A percentile compares a stretch with the other conserved stretches of the same genome.
Evolutionary conservation across 1,139 yeast species (phyloP).

Genomic region (Zygoascus hellenicus): DNA sequence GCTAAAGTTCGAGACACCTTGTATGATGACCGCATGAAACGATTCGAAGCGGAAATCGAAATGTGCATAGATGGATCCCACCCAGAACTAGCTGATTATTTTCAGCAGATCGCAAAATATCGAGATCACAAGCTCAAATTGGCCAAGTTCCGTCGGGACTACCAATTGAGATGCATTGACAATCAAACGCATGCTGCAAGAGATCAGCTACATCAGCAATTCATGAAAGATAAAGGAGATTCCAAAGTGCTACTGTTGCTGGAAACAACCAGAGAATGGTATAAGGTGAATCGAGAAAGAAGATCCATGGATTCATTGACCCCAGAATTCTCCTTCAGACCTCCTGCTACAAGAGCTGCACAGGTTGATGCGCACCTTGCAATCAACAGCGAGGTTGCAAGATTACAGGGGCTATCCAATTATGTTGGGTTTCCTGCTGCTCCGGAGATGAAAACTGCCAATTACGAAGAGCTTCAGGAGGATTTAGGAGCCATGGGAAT

Average conservation of each 20-base stretch:
- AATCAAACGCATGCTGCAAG: slow-evolving; percentile 76
- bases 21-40: slow-evolving; percentile 51
- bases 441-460: slow-evolving; percentile 45
- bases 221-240: slow-evolving; percentile 62
- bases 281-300: slow-evolving; percentile 84
- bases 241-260: slow-evolving; percentile 59
- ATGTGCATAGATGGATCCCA: slow-evolving; percentile 87
- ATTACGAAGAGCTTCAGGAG: slow-evolving; percentile 29
- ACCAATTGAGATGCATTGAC: slow-evolving; percentile 69
- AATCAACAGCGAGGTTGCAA: slow-evolving; percentile 50
- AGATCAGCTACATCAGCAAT: slow-evolving; percentile 81
- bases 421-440: slow-evolving; percentile 64
- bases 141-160: slow-evolving; percentile 64
- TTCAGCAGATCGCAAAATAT: slow-evolving; percentile 64
- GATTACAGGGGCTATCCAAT: slow-evolving; percentile 51
- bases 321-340: slow-evolving; percentile 40
- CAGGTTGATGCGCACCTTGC: slow-evolving; percentile 52
- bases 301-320: slow-evolving; percentile 74
- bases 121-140: slow-evolving; percentile 63
- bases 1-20: slow-evolving; percentile 72
- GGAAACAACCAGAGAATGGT: slow-evolving; percentile 84
- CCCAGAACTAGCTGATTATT: slow-evolving; percentile 67
- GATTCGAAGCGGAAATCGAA: slow-evolving; percentile 75
- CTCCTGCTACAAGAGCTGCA: slow-evolving; percentile 33
- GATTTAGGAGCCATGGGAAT: slow-evolving; percentile 29